Percentiles rank a stretch among this genome's conserved stretches.
Conservation (phyloP, 2,329 filamentous ascomycete genomes). For the Fusarium caatingaense region DNA sequence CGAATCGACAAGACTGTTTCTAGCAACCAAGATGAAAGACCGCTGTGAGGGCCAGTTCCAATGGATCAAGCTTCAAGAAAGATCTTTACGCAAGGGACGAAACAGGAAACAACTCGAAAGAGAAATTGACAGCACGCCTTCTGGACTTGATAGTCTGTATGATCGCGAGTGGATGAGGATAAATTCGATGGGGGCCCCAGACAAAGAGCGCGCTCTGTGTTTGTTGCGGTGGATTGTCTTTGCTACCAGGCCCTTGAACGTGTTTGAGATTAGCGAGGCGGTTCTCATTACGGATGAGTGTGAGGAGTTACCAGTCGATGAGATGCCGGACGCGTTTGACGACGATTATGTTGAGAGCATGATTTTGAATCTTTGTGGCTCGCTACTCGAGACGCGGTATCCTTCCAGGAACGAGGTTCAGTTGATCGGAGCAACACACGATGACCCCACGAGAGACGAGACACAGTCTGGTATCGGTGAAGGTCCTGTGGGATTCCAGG, state of each 20-base stretch:
- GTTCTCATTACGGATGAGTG: accelerated
- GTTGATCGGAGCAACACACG: accelerated
- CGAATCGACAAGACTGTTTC: background rate
- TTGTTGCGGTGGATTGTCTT: constrained; percentile 50
- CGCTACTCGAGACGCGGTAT: background rate
- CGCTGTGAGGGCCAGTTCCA: constrained; percentile 51
- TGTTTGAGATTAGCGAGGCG: background rate
- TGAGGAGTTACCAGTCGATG: accelerated
- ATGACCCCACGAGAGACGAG: accelerated
- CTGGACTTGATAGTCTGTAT: constrained; percentile 46
- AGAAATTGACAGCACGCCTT: constrained; percentile 46
- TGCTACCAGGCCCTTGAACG: constrained; percentile 20
- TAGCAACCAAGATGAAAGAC: constrained; percentile 42
- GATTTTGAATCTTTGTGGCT: constrained; percentile 4
- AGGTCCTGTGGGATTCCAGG: accelerated
- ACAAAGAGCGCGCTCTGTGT: constrained; percentile 38
- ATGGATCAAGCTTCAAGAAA: constrained; percentile 48
- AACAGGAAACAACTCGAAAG: constrained; percentile 47
- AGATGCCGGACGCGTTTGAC: background rate
- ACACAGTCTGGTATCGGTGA: accelerated
- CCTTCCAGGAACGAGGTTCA: accelerated
- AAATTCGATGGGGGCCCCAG: background rate
- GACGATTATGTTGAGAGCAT: background rate
- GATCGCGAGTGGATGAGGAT: constrained; percentile 49
- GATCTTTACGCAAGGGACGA: constrained; percentile 38